Percentiles rank a stretch among this genome's conserved stretches.
Evolutionary conservation across 345 rosid species (phyloP).

Genomic region (Gossypium thurberi): DNA sequence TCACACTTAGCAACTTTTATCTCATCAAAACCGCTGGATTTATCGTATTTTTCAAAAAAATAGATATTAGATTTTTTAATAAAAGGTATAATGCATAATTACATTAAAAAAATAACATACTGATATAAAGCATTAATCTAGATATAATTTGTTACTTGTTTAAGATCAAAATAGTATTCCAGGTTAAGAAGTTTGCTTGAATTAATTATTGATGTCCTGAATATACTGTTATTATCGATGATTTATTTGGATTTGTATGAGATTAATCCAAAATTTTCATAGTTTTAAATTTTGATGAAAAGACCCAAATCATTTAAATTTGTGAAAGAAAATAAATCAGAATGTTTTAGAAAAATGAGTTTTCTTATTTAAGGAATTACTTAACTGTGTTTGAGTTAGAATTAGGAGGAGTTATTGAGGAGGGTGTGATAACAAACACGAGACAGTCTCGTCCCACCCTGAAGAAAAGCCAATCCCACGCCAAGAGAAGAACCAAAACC

Average conservation of each 20-base stretch:
- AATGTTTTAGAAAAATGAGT: too few species aligned
- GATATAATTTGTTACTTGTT: too few species aligned
- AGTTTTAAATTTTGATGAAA: too few species aligned
- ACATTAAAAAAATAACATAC: too few species aligned
- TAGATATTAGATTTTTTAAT: too few species aligned
- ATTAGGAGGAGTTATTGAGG: background rate
- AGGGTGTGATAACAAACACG: conserved; percentile 26
- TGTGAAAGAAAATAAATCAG: too few species aligned
- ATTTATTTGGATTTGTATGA: background rate
- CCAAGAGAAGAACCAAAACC: conserved; percentile 17
- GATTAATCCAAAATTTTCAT: background rate
- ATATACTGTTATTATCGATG: conserved; percentile 1
- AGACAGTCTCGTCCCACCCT: conserved; percentile 19
- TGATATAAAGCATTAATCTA: too few species aligned
- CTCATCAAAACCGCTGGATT: background rate
- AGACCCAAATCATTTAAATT: too few species aligned
- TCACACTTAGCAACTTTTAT: background rate
- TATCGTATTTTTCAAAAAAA: too few species aligned
- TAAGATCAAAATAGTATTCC: background rate
- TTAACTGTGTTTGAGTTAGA: background rate
- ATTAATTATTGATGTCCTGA: background rate
- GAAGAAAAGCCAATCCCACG: conserved; percentile 30
- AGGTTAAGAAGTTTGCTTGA: background rate
- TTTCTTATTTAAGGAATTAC: background rate
- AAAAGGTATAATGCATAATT: too few species aligned